Percentiles rank a stretch among this genome's conserved stretches.
Evolutionary conservation across 768 basidiomycete genomes (phyloP).

Genomic region (Neoboletus subvelutipes): DNA sequence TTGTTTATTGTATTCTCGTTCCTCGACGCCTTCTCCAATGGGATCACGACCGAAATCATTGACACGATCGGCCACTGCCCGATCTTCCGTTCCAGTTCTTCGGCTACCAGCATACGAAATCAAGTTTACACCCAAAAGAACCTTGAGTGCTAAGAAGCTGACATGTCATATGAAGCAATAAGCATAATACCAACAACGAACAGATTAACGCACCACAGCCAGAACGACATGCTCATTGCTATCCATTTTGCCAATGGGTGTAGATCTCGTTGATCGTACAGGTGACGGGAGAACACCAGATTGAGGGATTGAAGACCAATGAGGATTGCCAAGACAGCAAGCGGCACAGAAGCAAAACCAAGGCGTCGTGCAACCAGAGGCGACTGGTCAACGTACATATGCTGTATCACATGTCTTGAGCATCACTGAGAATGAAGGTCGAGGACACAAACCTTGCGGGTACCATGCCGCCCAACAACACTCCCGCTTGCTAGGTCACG

Average conservation of each 20-base stretch:
- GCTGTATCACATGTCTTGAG: slow-evolving; percentile 41
- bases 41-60: slow-evolving; percentile 91
- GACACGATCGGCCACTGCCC: slow-evolving; percentile 68
- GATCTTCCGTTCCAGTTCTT: slow-evolving; percentile 73
- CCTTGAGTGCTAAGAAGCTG: slow-evolving; percentile 83
- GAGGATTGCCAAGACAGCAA: slow-evolving; percentile 80
- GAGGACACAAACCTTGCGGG: slow-evolving; percentile 57
- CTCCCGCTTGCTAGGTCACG: slow-evolving; percentile 85
- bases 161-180: background rate
- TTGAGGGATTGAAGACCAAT: slow-evolving; percentile 71
- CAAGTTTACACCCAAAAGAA: slow-evolving; percentile 88
- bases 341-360: slow-evolving; percentile 90
- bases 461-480: slow-evolving; percentile 62
- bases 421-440: background rate
- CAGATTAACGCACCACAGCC: slow-evolving; percentile 73
- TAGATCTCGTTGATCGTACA: slow-evolving; percentile 40
- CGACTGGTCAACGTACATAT: slow-evolving; percentile 92
- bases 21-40: slow-evolving; percentile 87
- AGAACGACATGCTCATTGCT: slow-evolving; percentile 64
- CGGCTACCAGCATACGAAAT: slow-evolving; percentile 80
- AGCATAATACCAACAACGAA: slow-evolving; percentile 6
- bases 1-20: slow-evolving; percentile 84
- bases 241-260: slow-evolving; percentile 56
- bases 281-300: slow-evolving; percentile 54
- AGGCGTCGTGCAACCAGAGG: slow-evolving; percentile 91